A percentile compares a stretch with the other conserved stretches of the same genome.
Conservation (phyloP, 805 yeast species). For the Nadsonia fulvescens region DNA sequence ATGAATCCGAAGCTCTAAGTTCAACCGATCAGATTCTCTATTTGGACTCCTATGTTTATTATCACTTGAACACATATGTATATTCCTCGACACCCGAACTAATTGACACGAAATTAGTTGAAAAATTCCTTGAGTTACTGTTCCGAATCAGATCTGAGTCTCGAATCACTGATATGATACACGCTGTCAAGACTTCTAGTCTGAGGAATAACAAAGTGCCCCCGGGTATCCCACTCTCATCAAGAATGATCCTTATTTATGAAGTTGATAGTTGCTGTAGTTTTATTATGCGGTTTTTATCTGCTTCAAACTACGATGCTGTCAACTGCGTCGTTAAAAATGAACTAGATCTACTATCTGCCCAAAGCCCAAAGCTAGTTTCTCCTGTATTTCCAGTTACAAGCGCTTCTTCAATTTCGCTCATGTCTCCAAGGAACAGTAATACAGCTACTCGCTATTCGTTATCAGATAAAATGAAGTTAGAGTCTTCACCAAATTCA, state of each 20-base stretch:
- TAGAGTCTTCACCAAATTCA: too few relatives aligned
- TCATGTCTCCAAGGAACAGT: too few relatives aligned
- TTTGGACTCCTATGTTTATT: too few relatives aligned
- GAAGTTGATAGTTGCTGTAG: conserved; percentile 4
- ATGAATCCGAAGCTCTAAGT: not conserved
- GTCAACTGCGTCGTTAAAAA: too few relatives aligned
- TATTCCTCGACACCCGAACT: conserved; percentile 4
- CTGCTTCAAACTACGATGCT: conserved; percentile 5
- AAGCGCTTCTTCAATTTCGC: too few relatives aligned
- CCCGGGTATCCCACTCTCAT: too few relatives aligned
- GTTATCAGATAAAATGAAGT: too few relatives aligned
- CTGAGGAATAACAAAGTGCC: conserved; percentile 1
- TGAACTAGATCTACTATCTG: conserved; percentile 4
- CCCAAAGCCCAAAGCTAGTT: conserved; percentile 2
- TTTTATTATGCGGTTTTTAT: conserved; percentile 2
- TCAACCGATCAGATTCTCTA: conserved; percentile 2
- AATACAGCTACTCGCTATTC: too few relatives aligned
- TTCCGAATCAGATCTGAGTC: not conserved
- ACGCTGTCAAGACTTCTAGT: not conserved
- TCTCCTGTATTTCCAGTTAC: not conserved
- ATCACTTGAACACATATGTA: too few relatives aligned
- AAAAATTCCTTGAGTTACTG: not conserved
- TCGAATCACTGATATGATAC: not conserved
- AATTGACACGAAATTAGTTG: conserved; percentile 1
- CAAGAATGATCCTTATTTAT: too few relatives aligned